Evolutionary conservation across 345 rosid species (phyloP).

Genomic region (Gossypium thurberi): DNA sequence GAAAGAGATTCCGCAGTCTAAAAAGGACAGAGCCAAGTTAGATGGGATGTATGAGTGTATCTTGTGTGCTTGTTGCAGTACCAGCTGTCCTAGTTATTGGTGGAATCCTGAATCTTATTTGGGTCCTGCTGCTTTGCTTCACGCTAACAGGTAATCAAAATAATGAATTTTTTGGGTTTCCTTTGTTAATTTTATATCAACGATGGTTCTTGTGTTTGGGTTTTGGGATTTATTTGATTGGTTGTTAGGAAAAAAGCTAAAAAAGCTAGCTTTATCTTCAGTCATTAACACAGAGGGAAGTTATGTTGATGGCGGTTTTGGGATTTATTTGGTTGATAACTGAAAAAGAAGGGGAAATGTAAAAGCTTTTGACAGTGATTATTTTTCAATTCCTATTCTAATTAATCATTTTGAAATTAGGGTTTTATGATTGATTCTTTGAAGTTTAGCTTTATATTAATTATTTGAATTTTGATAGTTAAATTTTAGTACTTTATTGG

Average conservation of each 20-base stretch:
- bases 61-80: constrained; percentile 87
- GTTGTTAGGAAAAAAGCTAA: neutral
- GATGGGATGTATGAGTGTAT: constrained; percentile 99
- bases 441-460: neutral
- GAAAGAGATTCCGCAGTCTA: constrained; percentile 84
- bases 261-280: neutral
- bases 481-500: neutral
- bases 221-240: neutral
- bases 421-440: neutral
- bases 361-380: neutral
- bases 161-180: neutral
- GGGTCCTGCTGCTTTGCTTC: constrained; percentile 93
- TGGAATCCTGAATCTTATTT: constrained; percentile 95
- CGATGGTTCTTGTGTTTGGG: neutral
- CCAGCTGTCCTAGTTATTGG: constrained; percentile 97
- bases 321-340: neutral
- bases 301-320: neutral
- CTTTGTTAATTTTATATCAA: neutral
- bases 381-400: neutral
- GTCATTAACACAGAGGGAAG: neutral
- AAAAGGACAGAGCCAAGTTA: constrained; percentile 81
- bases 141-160: constrained; percentile 65
- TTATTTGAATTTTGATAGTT: neutral
- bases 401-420: neutral
- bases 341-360: neutral